Base-by-base conservation (phyloP, 225 moss, liverwort and hornwort species). In the Rhytidiadelphus loreus region DNA sequence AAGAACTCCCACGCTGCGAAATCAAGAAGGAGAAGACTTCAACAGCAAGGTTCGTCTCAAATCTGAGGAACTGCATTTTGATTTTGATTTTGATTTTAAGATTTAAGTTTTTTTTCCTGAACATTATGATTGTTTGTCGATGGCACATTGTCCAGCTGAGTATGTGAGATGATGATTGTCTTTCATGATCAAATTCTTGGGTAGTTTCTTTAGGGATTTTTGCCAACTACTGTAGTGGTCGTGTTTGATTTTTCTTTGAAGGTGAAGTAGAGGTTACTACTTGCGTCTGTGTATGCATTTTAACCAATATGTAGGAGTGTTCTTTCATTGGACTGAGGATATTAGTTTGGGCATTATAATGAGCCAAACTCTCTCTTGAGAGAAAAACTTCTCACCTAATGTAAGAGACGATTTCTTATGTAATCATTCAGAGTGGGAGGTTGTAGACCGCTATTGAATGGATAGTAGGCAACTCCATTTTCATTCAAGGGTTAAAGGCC, bases 11-110 rank as follows among this genome's bases (percentile, higher is more conserved):
- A 80, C 11, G 87, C 82, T 18, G 58, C 88, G 8, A 92, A 94
- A 48, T 92, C 91, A 48, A 69, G 82, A 65, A 88, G 89, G 62
- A 89, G 53, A 81, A 83, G 59, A 63, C 55, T 44, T 10, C 83
- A 75, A 6, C 89, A 85, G 48, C 92, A 89, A 88, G 93, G 93
- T 86, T 85, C 21, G 33, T 72, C 58, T 72, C 44, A 17, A 32
- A 72, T 90, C 24, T 66, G 44, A 68, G 71, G 41, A 69, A 35
- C 20, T 15, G 30, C 66, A 59, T 89, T 71, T 13, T 57, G 2
- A n/a, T 48, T 46, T 71, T 14, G 18, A 30, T 44, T 32, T 59
- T 61, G 13, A 17, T 23, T 64, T 30, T 2, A 12, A 22, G 13
- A 37, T 35, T 32, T 5, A 6, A 30, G 4, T 13, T 33, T 13